These are phyloP conservation scores for Geoglossum cookeanum DNA, from an alignment of 2,329 filamentous ascomycete species.

Conservation along the genomic window DNA sequence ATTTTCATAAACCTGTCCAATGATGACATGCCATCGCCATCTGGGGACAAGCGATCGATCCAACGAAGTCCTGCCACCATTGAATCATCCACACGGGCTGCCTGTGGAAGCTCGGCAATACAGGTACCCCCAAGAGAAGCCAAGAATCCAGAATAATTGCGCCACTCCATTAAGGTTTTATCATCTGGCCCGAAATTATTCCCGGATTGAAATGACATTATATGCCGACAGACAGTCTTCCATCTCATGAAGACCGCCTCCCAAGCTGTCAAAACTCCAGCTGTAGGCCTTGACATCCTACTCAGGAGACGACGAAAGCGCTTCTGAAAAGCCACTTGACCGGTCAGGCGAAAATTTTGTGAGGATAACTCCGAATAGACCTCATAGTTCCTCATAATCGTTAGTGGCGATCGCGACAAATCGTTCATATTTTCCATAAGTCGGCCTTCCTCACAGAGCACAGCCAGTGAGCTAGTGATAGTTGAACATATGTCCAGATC, in stretches of 20 bases:
- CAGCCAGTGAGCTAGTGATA: conserved; percentile 40
- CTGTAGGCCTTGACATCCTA: conserved; percentile 40
- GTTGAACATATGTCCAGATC: conserved; percentile 46
- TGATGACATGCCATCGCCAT: conserved; percentile 40
- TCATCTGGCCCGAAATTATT: conserved; percentile 32
- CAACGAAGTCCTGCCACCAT: conserved; percentile 37
- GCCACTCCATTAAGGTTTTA: conserved; percentile 40
- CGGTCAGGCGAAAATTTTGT: conserved; percentile 45
- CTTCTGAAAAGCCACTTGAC: conserved; percentile 51
- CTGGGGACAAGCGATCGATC: conserved; percentile 42
- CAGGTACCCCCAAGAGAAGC: conserved; percentile 48
- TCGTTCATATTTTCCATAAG: conserved; percentile 33
- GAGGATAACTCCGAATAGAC: conserved; percentile 44
- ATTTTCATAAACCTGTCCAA: conserved; percentile 40
- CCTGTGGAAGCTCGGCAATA: conserved; percentile 32
- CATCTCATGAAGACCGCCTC: conserved; percentile 45
- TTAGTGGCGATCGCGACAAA: conserved; percentile 29
- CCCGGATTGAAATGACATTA: conserved; percentile 9
- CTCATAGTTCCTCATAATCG: conserved; percentile 39
- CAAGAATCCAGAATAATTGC: conserved; percentile 49
- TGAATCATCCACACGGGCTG: conserved; percentile 31
- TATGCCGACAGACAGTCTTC: conserved; percentile 28
- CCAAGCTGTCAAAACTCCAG: conserved; percentile 50
- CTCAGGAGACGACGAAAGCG: conserved; percentile 39
- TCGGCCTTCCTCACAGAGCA: conserved; percentile 42